These are phyloP conservation scores for Penicillium daleae DNA, from an alignment of 495 filamentous ascomycete genomes.

Conservation along the genomic window DNA sequence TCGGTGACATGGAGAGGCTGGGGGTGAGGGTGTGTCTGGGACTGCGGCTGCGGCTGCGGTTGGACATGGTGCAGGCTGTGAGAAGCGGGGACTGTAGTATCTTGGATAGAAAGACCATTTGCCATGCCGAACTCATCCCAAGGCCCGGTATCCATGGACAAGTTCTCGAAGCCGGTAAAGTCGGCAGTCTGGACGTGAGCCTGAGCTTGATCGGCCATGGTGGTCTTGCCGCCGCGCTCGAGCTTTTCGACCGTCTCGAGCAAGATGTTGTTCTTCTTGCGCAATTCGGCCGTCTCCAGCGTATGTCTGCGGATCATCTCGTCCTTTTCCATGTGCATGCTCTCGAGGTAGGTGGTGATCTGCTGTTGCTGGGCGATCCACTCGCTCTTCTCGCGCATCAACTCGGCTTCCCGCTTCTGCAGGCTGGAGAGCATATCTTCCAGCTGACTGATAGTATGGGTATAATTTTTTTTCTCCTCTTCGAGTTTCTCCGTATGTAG, in stretches of 20 bases:
- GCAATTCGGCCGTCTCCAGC: conserved; percentile 89
- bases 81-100: conserved; percentile 43
- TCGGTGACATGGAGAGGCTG: conserved; percentile 25
- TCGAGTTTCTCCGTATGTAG: conserved; percentile 96
- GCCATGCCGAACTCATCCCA: conserved; percentile 84
- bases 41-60: conserved; percentile 22
- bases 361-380: conserved; percentile 69
- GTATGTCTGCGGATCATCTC: conserved; percentile 89
- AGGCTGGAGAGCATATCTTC: conserved; percentile 73
- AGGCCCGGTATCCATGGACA: conserved; percentile 73
- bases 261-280: conserved; percentile 91
- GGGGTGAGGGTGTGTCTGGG: conserved; percentile 17
- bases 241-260: conserved; percentile 82
- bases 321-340: conserved; percentile 83
- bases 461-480: conserved; percentile 92
- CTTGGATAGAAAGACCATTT: conserved; percentile 54
- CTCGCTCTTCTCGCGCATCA: conserved; percentile 69
- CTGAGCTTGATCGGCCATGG: conserved; percentile 52
- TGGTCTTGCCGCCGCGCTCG: conserved; percentile 66
- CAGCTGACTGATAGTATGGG: conserved; percentile 69
- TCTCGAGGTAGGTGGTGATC: conserved; percentile 73
- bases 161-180: conserved; percentile 79
- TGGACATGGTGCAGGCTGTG: conserved; percentile 11
- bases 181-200: conserved; percentile 50
- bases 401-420: conserved; percentile 58